Evolutionary conservation across 2,329 filamentous ascomycete genomes (phyloP).

Genomic region (Trichoderma sp.): DNA sequence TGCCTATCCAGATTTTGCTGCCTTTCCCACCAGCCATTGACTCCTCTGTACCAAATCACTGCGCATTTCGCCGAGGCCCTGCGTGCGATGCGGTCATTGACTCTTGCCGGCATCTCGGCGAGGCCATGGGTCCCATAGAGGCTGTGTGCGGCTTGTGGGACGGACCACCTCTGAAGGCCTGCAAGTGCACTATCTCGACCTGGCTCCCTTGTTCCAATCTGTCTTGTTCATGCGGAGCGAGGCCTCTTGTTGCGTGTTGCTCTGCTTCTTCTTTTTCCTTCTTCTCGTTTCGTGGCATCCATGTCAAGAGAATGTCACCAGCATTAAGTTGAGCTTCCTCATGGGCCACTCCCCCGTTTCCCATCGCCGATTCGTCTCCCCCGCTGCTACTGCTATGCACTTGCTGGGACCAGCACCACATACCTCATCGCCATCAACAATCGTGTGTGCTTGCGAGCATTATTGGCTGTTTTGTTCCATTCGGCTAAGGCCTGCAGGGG

Average conservation of each 20-base stretch:
- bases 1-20: neutral
- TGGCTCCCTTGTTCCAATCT: neutral
- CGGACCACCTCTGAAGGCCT: neutral
- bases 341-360: neutral
- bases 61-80: neutral
- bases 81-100: slow-evolving; percentile 25
- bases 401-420: neutral
- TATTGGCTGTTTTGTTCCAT: slow-evolving; percentile 1
- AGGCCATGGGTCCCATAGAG: slow-evolving; percentile 16
- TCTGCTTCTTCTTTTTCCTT: neutral
- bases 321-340: neutral
- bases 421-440: neutral
- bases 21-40: neutral
- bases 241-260: neutral
- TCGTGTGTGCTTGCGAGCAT: neutral
- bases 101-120: slow-evolving; percentile 19
- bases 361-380: neutral
- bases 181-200: neutral
- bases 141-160: slow-evolving; percentile 23
- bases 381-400: neutral
- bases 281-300: neutral
- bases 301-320: neutral
- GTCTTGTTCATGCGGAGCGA: neutral
- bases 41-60: neutral
- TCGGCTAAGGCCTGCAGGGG: slow-evolving; percentile 21